A percentile compares a stretch with the other conserved stretches of the same genome.
Conservation (phyloP, 306 rosid genomes). For the Prunus campanulata region DNA sequence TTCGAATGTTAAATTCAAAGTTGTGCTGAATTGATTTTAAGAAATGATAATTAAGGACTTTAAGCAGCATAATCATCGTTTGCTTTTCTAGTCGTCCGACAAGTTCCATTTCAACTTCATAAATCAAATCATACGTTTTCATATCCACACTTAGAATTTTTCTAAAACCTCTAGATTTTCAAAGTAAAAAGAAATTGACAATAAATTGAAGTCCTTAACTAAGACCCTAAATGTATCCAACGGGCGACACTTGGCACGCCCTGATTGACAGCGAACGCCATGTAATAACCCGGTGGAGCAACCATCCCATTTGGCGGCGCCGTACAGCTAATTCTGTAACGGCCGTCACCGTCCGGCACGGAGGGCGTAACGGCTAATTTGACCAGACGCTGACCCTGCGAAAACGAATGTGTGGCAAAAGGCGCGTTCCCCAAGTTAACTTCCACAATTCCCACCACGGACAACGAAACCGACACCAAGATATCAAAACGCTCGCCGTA, state of each 20-base stretch:
- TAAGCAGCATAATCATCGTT: too few species aligned
- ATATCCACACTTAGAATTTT: constrained; percentile 1
- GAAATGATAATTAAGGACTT: too few species aligned
- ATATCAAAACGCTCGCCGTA: constrained; percentile 57
- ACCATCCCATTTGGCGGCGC: constrained; percentile 71
- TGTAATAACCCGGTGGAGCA: constrained; percentile 88
- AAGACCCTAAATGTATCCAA: constrained; percentile 56
- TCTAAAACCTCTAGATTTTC: neutral
- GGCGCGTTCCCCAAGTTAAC: constrained; percentile 72
- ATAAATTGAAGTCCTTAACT: neutral
- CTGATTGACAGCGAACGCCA: constrained; percentile 81
- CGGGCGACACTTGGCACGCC: constrained; percentile 89
- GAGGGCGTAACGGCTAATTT: constrained; percentile 56
- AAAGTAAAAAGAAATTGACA: neutral
- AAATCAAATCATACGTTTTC: neutral
- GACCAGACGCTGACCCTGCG: constrained; percentile 83
- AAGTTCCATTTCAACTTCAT: neutral
- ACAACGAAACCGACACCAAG: constrained; percentile 48
- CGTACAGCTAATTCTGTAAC: constrained; percentile 45
- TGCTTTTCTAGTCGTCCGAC: neutral
- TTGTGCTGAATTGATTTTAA: too few species aligned
- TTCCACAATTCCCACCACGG: constrained; percentile 74
- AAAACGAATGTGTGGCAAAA: constrained; percentile 83
- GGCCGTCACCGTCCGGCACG: constrained; percentile 36
- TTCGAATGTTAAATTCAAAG: too few species aligned